Conservation (phyloP, 805 yeast species). For the Wickerhamiella sergipiensis region DNA sequence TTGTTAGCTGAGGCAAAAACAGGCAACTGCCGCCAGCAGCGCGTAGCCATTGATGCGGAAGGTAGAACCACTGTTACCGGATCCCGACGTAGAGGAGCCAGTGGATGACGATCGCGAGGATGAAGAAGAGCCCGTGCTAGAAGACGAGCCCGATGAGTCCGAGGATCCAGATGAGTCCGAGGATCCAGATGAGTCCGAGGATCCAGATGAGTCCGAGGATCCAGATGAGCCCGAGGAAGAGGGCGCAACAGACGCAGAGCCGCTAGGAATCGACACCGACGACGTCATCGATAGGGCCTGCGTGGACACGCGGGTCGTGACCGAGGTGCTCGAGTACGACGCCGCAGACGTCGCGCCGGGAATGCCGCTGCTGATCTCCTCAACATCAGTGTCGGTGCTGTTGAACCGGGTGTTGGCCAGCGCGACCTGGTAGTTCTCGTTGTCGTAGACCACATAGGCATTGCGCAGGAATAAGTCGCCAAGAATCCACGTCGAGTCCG, state of each 20-base stretch:
- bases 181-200: background rate
- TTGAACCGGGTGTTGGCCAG: conserved; percentile 35
- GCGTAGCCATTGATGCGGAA: background rate
- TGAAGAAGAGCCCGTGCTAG: background rate
- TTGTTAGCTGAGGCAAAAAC: background rate
- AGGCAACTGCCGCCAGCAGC: background rate
- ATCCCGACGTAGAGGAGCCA: background rate
- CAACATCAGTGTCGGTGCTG: conserved; percentile 17
- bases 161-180: background rate
- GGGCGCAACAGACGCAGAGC: background rate
- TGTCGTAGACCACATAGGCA: conserved; percentile 57
- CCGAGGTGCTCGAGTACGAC: conserved; percentile 11
- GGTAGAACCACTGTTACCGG: background rate
- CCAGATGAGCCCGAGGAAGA: background rate
- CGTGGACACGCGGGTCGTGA: background rate
- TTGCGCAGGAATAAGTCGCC: conserved; percentile 57
- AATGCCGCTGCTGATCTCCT: conserved; percentile 18
- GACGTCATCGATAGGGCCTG: background rate
- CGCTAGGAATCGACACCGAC: background rate
- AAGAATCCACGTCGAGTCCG: conserved; percentile 27
- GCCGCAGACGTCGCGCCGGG: conserved; percentile 20
- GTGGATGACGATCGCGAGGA: background rate
- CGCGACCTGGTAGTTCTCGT: conserved; percentile 42
- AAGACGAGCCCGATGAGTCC: background rate
- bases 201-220: background rate